These are phyloP conservation scores for Rhytidhysteron rufulum DNA, from an alignment of 2,329 filamentous ascomycete genomes.

Conservation along the genomic window DNA sequence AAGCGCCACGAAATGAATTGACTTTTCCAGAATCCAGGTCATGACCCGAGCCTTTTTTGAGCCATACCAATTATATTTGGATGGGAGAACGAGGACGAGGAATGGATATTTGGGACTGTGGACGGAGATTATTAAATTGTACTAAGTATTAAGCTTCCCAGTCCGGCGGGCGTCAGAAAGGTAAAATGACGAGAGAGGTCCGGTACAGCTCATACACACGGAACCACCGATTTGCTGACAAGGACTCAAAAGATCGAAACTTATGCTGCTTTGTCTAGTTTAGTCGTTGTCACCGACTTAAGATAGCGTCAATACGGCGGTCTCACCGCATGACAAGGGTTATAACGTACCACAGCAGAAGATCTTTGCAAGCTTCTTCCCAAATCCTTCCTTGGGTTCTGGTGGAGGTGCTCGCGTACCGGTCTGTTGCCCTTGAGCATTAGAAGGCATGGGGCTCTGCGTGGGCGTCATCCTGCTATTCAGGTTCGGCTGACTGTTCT, in stretches of 20 bases:
- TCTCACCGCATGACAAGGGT: neutral
- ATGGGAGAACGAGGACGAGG: no score
- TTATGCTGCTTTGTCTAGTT: constrained; percentile 1
- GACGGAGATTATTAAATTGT: constrained; percentile 2
- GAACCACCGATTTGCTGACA: neutral
- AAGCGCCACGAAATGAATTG: neutral
- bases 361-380: constrained; percentile 89
- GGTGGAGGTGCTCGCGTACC: constrained; percentile 50
- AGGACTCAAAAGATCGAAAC: neutral
- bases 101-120: no score
- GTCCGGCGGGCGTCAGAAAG: constrained; percentile 1
- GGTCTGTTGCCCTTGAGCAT: constrained; percentile 48
- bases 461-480: constrained; percentile 57
- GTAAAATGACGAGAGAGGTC: neutral
- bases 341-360: constrained; percentile 72
- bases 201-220: neutral
- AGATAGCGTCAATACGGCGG: neutral
- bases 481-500: constrained; percentile 88
- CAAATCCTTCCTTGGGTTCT: constrained; percentile 73
- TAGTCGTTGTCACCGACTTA: neutral
- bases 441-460: constrained; percentile 48
- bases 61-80: neutral
- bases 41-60: neutral
- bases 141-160: constrained; percentile 1
- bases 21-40: neutral